Evolutionary conservation across 106 monocot species (phyloP), one percentile per base, ranked within the genome.

Genomic region (Acorus gramineus): DNA sequence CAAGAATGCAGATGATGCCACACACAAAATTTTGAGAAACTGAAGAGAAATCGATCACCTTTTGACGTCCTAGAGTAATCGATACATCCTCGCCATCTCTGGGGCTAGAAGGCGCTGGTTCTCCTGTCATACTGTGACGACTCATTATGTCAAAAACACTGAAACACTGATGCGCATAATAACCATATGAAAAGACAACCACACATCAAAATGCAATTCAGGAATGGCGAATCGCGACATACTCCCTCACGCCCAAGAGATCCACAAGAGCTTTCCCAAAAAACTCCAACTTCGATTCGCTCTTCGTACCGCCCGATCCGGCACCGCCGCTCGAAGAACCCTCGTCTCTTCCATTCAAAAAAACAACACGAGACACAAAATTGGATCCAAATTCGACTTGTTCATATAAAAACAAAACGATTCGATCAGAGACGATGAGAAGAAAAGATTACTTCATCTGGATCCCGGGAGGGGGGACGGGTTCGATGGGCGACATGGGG

Each of bases 221-320:
- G 11, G 6, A 44, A 61, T 7, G 46, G 7, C 10, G 46, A 46
- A 46, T 11, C 42, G 44, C 63, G 0, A 45, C 3, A 7, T 82
- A 93, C 93, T 88, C 89, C 56, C 79, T 93, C 51, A 93, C 88
- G 9, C 93, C 93, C 83, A 93, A 75, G 59, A 89, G 87, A 72
- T 87, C 90, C 46, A 96, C 95, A 73, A 96, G 85, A 61, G 95
- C 90, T 74, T 96, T 90, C 63, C 90, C 95, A 83, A 96, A 96
- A 14, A 96, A 69, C 58, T 96, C 95, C 62, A 96, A 49, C 48
- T 90, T 96, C 58, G 96, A 96, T 73, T 96, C 90, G 8, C 43
- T 79, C 42, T 83, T 70, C 57, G 67, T 70, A 61, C 68, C 82
- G 74, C 65, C 73, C 0, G 65, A 52, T 48, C 42, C 71, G 60